Percentiles rank a stretch among this genome's conserved stretches.
These are phyloP conservation scores for Amanita pseudoporphyria DNA, from an alignment of 768 basidiomycete species.

Conservation along the genomic window DNA sequence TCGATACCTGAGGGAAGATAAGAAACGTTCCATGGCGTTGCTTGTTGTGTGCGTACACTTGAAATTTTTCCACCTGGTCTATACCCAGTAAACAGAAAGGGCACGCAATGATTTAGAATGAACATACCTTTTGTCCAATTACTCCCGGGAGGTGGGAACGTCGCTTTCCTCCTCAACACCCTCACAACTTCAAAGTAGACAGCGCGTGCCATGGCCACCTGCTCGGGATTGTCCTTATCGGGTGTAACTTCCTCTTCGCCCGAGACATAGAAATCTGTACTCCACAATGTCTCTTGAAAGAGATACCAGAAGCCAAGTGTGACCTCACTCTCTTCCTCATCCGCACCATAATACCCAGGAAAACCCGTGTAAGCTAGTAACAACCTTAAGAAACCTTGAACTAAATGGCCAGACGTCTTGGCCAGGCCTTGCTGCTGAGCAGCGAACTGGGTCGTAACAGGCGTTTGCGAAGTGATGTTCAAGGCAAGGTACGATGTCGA, in stretches of 20 bases:
- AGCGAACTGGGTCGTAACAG: constrained; percentile 21
- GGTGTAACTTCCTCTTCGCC: constrained; percentile 14
- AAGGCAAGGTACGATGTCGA: constrained; percentile 69
- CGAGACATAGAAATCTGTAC: constrained; percentile 40
- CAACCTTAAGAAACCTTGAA: constrained; percentile 63
- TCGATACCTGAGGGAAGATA: constrained; percentile 48
- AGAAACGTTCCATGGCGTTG: not conserved
- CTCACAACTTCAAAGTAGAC: constrained; percentile 75
- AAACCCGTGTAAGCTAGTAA: constrained; percentile 64
- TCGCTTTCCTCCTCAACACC: constrained; percentile 62
- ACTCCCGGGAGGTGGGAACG: constrained; percentile 49
- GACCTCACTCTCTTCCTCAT: constrained; percentile 85
- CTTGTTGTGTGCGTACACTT: constrained; percentile 42
- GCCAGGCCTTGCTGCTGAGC: constrained; percentile 10
- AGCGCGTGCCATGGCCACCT: constrained; percentile 52
- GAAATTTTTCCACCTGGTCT: constrained; percentile 77
- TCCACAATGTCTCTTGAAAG: constrained; percentile 83
- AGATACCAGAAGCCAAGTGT: constrained; percentile 86
- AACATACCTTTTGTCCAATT: constrained; percentile 63
- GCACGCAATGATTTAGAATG: not conserved
- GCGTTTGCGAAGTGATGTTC: constrained; percentile 44
- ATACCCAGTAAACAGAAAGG: constrained; percentile 6
- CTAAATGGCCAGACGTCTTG: constrained; percentile 38
- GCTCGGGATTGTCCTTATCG: constrained; percentile 19
- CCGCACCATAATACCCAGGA: constrained; percentile 68